A percentile compares a stretch with the other conserved stretches of the same genome.
phyloP scores from a whole-genome alignment of 2,329 filamentous ascomycete genomes.

The Leptoxyphium fumago region DNA sequence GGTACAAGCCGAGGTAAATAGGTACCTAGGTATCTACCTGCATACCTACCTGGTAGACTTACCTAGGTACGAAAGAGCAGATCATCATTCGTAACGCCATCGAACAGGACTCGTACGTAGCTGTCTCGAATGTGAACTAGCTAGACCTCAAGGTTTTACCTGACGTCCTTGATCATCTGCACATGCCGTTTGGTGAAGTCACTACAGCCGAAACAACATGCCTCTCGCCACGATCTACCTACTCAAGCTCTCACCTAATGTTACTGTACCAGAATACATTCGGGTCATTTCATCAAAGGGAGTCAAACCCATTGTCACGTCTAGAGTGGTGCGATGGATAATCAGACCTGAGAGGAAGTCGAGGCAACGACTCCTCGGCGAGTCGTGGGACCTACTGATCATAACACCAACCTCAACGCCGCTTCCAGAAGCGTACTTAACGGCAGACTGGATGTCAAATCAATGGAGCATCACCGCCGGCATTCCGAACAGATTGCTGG shows the following conservation, averaged over 20 bases:
- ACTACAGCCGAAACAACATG: slow-evolving; percentile 23
- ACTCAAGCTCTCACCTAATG: slow-evolving; percentile 23
- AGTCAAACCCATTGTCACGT: slow-evolving; percentile 28
- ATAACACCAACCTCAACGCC: slow-evolving; percentile 22
- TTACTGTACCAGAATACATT: slow-evolving; percentile 26
- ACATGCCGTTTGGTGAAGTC: too few species aligned
- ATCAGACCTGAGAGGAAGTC: slow-evolving; percentile 32
- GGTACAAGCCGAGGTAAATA: too few species aligned
- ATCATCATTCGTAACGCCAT: too few species aligned
- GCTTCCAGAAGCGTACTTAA: slow-evolving; percentile 10
- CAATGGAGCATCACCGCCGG: slow-evolving; percentile 25
- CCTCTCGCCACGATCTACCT: slow-evolving; percentile 35
- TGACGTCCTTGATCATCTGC: too few species aligned
- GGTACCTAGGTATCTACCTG: too few species aligned
- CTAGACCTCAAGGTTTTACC: too few species aligned
- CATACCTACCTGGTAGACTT: too few species aligned
- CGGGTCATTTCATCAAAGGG: slow-evolving; percentile 20
- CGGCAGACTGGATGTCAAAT: slow-evolving; percentile 11
- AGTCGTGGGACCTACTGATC: slow-evolving; percentile 35
- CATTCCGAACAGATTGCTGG: slow-evolving; percentile 28
- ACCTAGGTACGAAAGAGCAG: too few species aligned
- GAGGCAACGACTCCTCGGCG: slow-evolving; percentile 26
- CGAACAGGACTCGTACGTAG: too few species aligned
- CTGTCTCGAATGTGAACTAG: too few species aligned
- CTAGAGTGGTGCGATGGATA: slow-evolving; percentile 34